Evolutionary conservation across 2,329 filamentous ascomycete genomes (phyloP), one percentile per base, ranked within the genome.

Genomic region (Fonsecaea pedrosoi): DNA sequence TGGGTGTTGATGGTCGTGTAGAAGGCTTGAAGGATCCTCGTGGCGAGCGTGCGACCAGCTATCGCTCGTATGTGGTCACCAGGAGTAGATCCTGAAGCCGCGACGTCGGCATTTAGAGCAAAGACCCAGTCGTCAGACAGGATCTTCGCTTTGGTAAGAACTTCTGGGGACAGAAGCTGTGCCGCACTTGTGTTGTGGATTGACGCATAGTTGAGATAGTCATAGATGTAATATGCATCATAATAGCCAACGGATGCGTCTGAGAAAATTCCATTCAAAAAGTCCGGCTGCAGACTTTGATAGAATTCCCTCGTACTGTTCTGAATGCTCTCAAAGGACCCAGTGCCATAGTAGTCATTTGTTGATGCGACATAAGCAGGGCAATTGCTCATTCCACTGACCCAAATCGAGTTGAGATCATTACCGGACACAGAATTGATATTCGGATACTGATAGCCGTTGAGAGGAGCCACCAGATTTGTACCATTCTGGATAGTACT

Each of bases 361-460:
- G 77, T 74, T 6, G 79, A 77, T 21, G 70, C 66, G 25, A 77
- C 72, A 55, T 82, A 79, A 54, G 72, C 71, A 0, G 77, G 75
- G 67, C 84, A 86, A 60, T 80, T 77, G 34, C 76, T 71, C n/a
- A 81, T 77, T 2, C 85, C 87, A 25, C 79, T 77, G 5, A 88
- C 64, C 62, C 79, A 82, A 48, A 86, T 77, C n/a, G 80, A 84
- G 40, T 80, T 78, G 2, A 84, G 82, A 69, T 88, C 86, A 1
- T 77, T 72, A 1, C 71, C 70, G 9, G 80, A 77, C 1, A 80
- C 71, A 0, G 81, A 80, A 21, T 82, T 74, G 25, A 89, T 81
- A 35, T 77, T 78, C 7, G 85, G 78, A 73, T 88, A 88, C 71
- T 88, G 86, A 71, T 88, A 88, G 42, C 86, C 86, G 55, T 78